Conservation (phyloP, 2,329 filamentous ascomycete species). For the Colletotrichum echinochloae region DNA sequence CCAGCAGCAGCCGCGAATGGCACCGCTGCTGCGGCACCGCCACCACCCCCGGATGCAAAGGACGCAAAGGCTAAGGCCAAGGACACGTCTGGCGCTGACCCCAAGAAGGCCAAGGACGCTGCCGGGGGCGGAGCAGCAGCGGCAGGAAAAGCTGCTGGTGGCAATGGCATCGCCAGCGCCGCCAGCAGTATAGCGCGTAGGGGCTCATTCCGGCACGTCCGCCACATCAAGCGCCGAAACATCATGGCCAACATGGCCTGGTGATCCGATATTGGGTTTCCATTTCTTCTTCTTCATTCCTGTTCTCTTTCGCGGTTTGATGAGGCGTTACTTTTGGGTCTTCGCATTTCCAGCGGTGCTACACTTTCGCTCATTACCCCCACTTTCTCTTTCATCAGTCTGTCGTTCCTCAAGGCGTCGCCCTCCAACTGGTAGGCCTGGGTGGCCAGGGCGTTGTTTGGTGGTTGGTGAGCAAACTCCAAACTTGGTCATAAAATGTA, state of each 20-base stretch:
- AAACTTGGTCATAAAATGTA: no score
- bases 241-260: constrained; percentile 24
- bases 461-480: not conserved
- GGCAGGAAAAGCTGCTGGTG: constrained; percentile 9
- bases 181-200: not conserved
- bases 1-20: constrained; percentile 17
- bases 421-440: not conserved
- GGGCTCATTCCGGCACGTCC: not conserved
- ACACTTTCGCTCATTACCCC: not conserved
- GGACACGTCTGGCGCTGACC: constrained; percentile 12
- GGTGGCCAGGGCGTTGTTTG: not conserved
- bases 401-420: not conserved
- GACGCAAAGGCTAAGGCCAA: not conserved
- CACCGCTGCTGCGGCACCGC: not conserved
- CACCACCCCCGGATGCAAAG: constrained; percentile 1
- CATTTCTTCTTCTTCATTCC: not conserved
- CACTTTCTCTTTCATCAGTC: not conserved
- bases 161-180: not conserved
- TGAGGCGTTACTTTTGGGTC: not conserved
- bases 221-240: constrained; percentile 27
- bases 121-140: constrained; percentile 5
- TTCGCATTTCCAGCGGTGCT: not conserved
- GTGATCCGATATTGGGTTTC: not conserved
- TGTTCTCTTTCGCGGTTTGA: not conserved
- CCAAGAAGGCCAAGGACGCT: constrained; percentile 30